Evolutionary conservation across 1,284 basidiomycete genomes (phyloP), one percentile per base, ranked within the genome.

Genomic region (Rhodotorula glutinis): DNA sequence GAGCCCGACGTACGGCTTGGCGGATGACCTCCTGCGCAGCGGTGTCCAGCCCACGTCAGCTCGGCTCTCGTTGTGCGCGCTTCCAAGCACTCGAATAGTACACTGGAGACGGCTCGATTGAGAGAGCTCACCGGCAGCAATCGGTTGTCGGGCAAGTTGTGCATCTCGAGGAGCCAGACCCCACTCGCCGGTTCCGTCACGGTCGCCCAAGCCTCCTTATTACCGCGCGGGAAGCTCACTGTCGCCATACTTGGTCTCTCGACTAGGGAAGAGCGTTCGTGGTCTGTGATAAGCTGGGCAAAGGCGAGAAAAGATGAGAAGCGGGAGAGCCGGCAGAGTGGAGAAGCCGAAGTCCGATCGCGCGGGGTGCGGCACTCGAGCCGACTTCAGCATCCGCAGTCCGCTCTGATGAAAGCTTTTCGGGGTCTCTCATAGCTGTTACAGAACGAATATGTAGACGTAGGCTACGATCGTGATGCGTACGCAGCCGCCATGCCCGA

Each of bases 91-190:
- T 38, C 33, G 33, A n/a, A n/a, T n/a, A n/a, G n/a, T n/a, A n/a
- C n/a, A n/a, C n/a, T n/a, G n/a, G n/a, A n/a, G n/a, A n/a, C n/a
- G n/a, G n/a, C n/a, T n/a, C n/a, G n/a, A n/a, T n/a, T n/a, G n/a
- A 43, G 41, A 43, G 41, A 43, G 41, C 57, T 52, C 40, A 65
- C 64, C 2, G 71, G 71, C 3, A 70, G 69, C 43, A 75, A 59
- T 10, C 75, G 33, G 59, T 75, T 75, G 58, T 75, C 75, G 10
- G 72, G 72, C n/a, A 27, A 9, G 53, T 69, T 62, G 49, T 66
- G 47, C 65, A 75, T 69, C 33, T 55, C 38, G 9, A 74, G 46
- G 2, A 72, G 25, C 46, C 55, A 75, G 8, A 75, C 61, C 1
- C 66, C 66, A 23, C 41, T 43, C 5, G 52, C 23, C 5, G 57